Evolutionary conservation across 768 basidiomycete genomes (phyloP), one percentile per base, ranked within the genome.

Genomic region (Solioccasus polychromus): DNA sequence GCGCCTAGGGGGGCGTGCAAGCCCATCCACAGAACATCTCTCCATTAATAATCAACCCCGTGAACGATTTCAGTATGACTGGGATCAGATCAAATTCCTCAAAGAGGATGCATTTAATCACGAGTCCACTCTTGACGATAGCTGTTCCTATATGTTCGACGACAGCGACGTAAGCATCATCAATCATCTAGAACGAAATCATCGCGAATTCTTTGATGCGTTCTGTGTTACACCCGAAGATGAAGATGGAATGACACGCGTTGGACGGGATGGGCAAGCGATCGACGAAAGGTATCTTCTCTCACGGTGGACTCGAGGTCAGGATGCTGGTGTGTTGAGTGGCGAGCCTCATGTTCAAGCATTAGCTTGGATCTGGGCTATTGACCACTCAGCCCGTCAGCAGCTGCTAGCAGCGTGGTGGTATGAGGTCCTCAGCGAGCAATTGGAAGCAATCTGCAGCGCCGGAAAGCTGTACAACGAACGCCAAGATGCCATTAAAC

Each of bases 1-100:
- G n/a, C 74, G 85, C 0, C 66, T 86, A 0, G 74, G 72, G 0
- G 72, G 83, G 1, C 83, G 84, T 54, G 67, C 75, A 2, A 79
- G 75, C 5, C 1, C 65, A 0, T 51, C 66, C 0, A 80, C 75
- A 0, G 76, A 72, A 17, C 60, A 63, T 3, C 61, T 85, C n/a
- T 49, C 68, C 1, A 58, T 86, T 1, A 64, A 66, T 42, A 49
- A 23, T 44, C n/a, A n/a, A n/a, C n/a, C n/a, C n/a, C n/a, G n/a
- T n/a, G n/a, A n/a, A n/a, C n/a, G n/a, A n/a, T n/a, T n/a, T n/a
- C n/a, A n/a, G n/a, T n/a, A n/a, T n/a, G n/a, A n/a, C n/a, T n/a
- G n/a, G n/a, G n/a, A n/a, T n/a, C n/a, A n/a, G n/a, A n/a, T n/a
- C n/a, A n/a, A n/a, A n/a, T n/a, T n/a, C n/a, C 52, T 8, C 54